Conservation (phyloP, 768 basidiomycete genomes). For the Brasilioporus rufonigricans region DNA sequence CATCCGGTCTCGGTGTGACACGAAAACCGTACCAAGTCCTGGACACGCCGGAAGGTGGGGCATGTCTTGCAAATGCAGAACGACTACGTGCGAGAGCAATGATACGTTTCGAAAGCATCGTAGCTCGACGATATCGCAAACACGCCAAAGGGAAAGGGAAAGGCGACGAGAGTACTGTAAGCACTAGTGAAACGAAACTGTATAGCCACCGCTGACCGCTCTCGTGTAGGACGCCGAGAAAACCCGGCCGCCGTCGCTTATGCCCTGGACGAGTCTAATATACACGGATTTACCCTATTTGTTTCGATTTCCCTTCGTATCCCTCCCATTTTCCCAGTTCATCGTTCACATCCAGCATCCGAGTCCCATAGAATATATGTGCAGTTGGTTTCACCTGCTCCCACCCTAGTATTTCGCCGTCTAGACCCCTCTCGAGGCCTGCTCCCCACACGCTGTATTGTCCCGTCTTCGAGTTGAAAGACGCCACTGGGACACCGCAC, state of each 20-base stretch:
- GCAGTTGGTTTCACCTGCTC: slow-evolving; percentile 57
- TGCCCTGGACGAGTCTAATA: too few relatives aligned
- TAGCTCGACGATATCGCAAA: background rate
- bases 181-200: background rate
- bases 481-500: slow-evolving; percentile 56
- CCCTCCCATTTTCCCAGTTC: slow-evolving; percentile 62
- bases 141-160: background rate
- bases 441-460: slow-evolving; percentile 60
- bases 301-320: slow-evolving; percentile 50
- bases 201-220: slow-evolving; percentile 17
- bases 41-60: slow-evolving; percentile 35
- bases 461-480: slow-evolving; percentile 46
- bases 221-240: slow-evolving; percentile 5
- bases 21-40: slow-evolving; percentile 46
- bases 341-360: slow-evolving; percentile 56
- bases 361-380: slow-evolving; percentile 63
- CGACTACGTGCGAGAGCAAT: slow-evolving; percentile 64
- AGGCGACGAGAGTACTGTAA: background rate
- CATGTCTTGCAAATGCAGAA: slow-evolving; percentile 40
- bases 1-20: background rate
- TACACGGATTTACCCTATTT: slow-evolving; percentile 14
- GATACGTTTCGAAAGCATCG: slow-evolving; percentile 71
- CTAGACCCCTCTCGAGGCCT: slow-evolving; percentile 50
- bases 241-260: background rate
- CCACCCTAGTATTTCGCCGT: slow-evolving; percentile 51